Evolutionary conservation across 1,284 basidiomycete species (phyloP).

Genomic region (Rhodotorula sp.): DNA sequence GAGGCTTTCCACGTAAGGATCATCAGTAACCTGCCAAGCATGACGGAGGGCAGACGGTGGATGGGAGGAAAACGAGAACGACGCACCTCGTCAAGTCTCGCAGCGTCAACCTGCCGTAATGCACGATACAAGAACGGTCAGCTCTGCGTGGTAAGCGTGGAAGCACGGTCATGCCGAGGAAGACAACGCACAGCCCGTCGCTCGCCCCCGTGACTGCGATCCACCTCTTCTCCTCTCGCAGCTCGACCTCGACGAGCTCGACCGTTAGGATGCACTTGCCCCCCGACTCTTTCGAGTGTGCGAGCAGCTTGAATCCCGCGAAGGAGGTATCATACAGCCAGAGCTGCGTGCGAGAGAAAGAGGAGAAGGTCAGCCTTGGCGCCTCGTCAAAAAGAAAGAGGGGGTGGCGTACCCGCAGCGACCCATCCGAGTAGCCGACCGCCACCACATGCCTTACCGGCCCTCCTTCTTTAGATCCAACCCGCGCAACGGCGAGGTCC

Average conservation of each 20-base stretch:
- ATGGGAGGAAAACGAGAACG: neutral
- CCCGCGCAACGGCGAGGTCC: slow-evolving; percentile 1
- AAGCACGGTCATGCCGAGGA: no score
- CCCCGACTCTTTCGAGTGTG: neutral
- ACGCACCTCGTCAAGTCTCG: slow-evolving; percentile 15
- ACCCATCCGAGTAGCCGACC: slow-evolving; percentile 25
- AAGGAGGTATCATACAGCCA: neutral
- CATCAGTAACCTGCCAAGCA: neutral
- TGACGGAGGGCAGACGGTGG: accelerated
- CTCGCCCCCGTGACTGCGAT: neutral
- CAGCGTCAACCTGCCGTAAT: neutral
- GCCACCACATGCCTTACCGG: neutral
- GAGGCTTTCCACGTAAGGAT: neutral
- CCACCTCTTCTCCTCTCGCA: neutral
- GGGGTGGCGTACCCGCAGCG: slow-evolving; percentile 2
- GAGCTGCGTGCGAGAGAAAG: neutral
- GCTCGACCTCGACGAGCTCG: neutral
- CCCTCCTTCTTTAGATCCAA: neutral
- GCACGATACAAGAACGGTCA: neutral
- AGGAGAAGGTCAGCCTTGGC: neutral
- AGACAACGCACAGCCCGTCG: slow-evolving; percentile 14
- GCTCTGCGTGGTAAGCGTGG: no score
- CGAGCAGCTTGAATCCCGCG: neutral
- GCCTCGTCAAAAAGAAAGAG: neutral
- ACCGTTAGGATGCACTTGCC: slow-evolving; percentile 26